Base-by-base conservation (phyloP, 2,329 filamentous ascomycete genomes). In the Xylariaceae sp. region DNA sequence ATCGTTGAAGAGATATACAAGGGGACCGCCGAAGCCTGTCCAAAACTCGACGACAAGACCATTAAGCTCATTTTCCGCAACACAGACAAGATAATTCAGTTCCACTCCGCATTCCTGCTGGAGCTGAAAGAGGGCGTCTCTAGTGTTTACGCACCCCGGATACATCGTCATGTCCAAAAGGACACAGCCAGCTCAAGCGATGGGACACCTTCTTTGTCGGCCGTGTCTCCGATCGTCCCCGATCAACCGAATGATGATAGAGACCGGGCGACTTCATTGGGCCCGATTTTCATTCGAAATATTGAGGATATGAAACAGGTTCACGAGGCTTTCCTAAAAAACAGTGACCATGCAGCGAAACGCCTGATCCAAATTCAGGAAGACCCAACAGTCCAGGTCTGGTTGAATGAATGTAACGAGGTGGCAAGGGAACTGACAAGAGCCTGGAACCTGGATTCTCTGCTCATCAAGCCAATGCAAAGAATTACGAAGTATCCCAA, bases 1-100 rank as follows among this genome's bases (percentile, higher is more conserved):
- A 92, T 99, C 51, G 87, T 96, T 2, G 90, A 95, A 66, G 91
- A 97, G 67, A 97, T 99, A 52, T 99, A 97, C 77, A 95, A 95
- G 71, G 91, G 89, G 43, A 97, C 94, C 0, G 89, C 90, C 1
- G 85, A 88, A 62, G 87, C 88, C 8, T 91, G 88, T 53, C 84
- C 89, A 6, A 84, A 90, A 60, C 80, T 96, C 31, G 89, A 88
- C 43, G 76, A 82, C 42, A 88, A 92, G 60, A 95, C 95, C 59
- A 86, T 95, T 64, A 95, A 91, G 68, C 79, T 88, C 9, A 83
- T 99, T 12, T 99, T 99, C 70, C 87, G 90, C 59, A 99, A 99
- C 67, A 91, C 88, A 3, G 88, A 94, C 64, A 88, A 96, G 64
- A 86, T 99, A 53, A 89, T 95, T 57, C 80, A 83, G 32, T 96